Conservation (phyloP, 2,329 filamentous ascomycete genomes). For the Akanthomyces dipterigenus region DNA sequence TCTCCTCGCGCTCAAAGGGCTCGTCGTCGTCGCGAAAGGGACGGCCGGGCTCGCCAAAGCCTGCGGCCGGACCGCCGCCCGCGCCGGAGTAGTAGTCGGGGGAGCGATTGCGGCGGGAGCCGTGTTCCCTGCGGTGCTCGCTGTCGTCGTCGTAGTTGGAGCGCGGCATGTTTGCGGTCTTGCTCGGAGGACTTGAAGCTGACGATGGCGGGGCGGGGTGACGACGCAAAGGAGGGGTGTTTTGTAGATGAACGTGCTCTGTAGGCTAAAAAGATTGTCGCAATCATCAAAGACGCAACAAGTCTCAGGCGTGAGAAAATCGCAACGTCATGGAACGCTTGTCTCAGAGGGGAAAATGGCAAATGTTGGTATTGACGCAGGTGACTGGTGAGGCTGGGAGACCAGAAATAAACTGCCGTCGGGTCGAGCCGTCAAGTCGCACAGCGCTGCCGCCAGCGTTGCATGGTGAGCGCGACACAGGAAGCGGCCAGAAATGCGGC, state of each 20-base stretch:
- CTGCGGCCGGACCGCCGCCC: conserved; percentile 15
- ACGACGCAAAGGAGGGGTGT: neutral
- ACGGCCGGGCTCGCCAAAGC: conserved; percentile 10
- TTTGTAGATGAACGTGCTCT: neutral
- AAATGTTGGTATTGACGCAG: neutral
- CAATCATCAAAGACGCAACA: too few species aligned
- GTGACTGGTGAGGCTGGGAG: neutral
- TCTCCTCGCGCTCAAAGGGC: conserved; percentile 22
- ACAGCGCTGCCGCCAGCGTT: neutral
- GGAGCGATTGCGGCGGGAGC: conserved; percentile 18
- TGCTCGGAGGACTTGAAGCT: neutral
- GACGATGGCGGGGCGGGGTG: neutral
- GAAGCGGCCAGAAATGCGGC: neutral
- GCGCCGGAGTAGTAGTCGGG: conserved; percentile 27
- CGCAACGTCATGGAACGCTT: neutral
- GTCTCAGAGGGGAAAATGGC: neutral
- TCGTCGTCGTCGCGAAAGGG: conserved; percentile 22
- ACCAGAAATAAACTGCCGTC: neutral
- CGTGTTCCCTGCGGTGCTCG: conserved; percentile 1
- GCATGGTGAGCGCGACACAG: neutral
- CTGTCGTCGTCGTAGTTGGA: conserved; percentile 17
- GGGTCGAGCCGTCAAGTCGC: neutral
- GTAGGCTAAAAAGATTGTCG: neutral
- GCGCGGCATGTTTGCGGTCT: neutral
- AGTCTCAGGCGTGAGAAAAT: neutral